Base-by-base conservation (phyloP, 1,284 basidiomycete species). In the Gymnopus androsaceus region DNA sequence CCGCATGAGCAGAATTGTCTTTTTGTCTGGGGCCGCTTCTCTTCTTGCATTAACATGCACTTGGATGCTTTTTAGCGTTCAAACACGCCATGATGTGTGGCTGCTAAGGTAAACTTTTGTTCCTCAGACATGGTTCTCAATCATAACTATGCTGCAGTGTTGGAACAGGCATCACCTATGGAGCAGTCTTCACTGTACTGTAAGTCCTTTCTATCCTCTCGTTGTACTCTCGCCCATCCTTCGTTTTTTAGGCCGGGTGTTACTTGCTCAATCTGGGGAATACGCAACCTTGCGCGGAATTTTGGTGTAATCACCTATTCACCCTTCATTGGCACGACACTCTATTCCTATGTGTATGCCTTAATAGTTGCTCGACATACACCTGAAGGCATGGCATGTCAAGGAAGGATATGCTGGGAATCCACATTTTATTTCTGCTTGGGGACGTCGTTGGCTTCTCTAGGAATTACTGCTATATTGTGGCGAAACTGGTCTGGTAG, bases 301-400 rank as follows among this genome's bases (percentile, higher is more conserved):
- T 91, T 85, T 61, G 89, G 89, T 23, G 72, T 89, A 41, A 67
- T 89, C 55, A 82, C 85, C 40, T 89, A 88, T 60, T 83, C 88
- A 0, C 84, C 87, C 6, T 87, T 91, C 68, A 67, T 84, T 25
- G 89, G 88, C 8, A 90, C 88, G 0, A 82, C 87, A 1, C 40
- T 82, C 1, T 91, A 90, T 65, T 89, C 89, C 4, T 90, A 88
- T 66, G 66, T 91, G 0, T 92, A 89, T 59, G 88, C 89, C 8
- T 83, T 85, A 61, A 66, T 88, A 45, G 77, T 86, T 2, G 80
- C 77, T 2, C 69, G 74, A 3, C 78, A 83, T 59, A 73, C 77
- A 7, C 44, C 63, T 2, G 67, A 72, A 12, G 73, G 66, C 30
- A 70, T 66, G 6, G 72, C 82, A 3, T 92, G 90, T 62, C 64